These are phyloP conservation scores for Klebsormidium nitens DNA, from an alignment of 139 green algal species.

Conservation along the genomic window DNA sequence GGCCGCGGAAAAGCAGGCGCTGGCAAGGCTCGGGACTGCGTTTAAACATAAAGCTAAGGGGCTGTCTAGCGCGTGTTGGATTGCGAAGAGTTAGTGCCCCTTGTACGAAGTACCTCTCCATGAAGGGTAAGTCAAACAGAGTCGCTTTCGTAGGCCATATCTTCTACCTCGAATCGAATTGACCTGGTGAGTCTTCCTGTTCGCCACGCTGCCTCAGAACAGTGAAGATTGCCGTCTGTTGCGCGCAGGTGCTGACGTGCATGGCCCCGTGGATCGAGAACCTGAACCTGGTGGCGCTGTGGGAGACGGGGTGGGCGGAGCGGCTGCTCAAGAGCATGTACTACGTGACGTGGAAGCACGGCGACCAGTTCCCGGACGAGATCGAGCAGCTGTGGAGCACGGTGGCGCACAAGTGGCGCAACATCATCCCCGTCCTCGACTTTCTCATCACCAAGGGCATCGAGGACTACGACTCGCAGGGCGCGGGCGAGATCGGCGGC, in stretches of 20 bases:
- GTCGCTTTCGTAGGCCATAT: too few species aligned
- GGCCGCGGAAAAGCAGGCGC: too few species aligned
- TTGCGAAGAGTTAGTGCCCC: too few species aligned
- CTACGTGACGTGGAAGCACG: constrained; percentile 65
- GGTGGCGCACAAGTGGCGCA: constrained; percentile 64
- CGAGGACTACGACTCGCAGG: constrained; percentile 34
- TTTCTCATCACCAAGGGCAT: constrained; percentile 64
- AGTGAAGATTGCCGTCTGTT: too few species aligned
- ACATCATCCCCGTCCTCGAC: constrained; percentile 78
- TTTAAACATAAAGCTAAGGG: too few species aligned
- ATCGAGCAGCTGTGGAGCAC: constrained; percentile 78
- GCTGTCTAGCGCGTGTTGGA: too few species aligned
- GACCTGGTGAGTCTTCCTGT: too few species aligned
- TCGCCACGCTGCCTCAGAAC: too few species aligned
- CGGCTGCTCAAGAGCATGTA: constrained; percentile 78
- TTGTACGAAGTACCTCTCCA: too few species aligned
- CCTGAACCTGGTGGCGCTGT: constrained; percentile 64
- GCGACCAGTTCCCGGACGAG: constrained; percentile 53
- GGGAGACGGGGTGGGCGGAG: constrained; percentile 67
- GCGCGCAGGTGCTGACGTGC: constrained; percentile 57
- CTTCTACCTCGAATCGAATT: too few species aligned
- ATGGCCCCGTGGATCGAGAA: constrained; percentile 86
- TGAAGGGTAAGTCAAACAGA: too few species aligned
- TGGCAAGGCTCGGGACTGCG: too few species aligned
- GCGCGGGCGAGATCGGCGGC: constrained; percentile 21